Evolutionary conservation across 148 eudicot genomes (phyloP), one percentile per base, ranked within the genome.

Genomic region (Amaranthus hypochondriacus): DNA sequence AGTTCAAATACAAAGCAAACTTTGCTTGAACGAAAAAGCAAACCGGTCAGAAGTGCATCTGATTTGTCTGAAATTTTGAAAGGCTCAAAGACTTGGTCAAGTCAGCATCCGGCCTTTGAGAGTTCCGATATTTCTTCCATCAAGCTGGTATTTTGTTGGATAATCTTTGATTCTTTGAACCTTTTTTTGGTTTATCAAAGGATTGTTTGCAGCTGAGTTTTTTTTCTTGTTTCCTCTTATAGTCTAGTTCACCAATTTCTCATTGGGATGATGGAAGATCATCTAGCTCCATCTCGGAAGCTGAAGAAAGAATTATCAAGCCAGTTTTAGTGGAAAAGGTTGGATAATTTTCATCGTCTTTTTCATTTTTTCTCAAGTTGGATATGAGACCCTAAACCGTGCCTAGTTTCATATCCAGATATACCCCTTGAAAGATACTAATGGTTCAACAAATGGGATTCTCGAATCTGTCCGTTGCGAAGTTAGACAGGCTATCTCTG

Each of bases 301-400:
- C 86, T 56, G 97, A 93, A 83, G 97, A 91, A 83, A 93, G 82
- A 76, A 87, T 87, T 74, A 79, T 84, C 52, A 84, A 64, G 77
- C 86, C 89, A 78, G 85, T 87, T 74, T 80, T 73, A 79, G 88
- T 85, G 77, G 89, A 87, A 80, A 84, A 84, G 84, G 96, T 93
- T 65, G 71, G 84, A 62, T 68, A 28, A 28, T 28, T 28, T 28
- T 28, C 39, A 28, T 28, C 39, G 39, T 4, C 49, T 66, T 55
- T 56, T 53, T 66, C 42, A 12, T 47, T 50, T 4, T 61, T 72
- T 74, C 62, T 56, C 28, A 61, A 0, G 43, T 42, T 70, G 62
- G 53, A 39, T 28, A 63, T 55, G 49, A 1, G 57, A 51, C 52
- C 46, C 15, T 18, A 56, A 70, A 60, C 10, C 48, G 57, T 51